These are phyloP conservation scores for Apiospora rasikravindrae DNA, from an alignment of 2,329 filamentous ascomycete species.

Conservation along the genomic window DNA sequence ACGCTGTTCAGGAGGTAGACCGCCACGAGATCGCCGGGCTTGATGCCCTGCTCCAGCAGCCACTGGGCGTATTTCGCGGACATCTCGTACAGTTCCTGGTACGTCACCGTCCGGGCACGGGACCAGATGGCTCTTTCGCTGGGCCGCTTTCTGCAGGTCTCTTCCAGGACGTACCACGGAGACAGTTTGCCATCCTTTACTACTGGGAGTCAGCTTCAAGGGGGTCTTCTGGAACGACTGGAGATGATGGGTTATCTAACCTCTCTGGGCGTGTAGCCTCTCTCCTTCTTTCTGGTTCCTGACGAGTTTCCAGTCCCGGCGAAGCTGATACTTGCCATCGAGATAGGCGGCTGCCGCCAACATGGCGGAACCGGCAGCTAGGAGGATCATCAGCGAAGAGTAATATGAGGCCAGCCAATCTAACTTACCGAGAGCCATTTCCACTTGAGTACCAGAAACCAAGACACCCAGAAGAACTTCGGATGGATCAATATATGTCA, in stretches of 20 bases:
- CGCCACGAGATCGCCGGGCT: conserved; percentile 61
- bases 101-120: conserved; percentile 62
- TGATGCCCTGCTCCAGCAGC: conserved; percentile 60
- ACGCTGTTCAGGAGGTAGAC: conserved; percentile 69
- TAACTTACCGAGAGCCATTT: conserved; percentile 3
- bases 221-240: not conserved
- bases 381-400: not conserved
- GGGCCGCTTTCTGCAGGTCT: conserved; percentile 52
- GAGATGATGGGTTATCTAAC: conserved; percentile 39
- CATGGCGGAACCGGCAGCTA: conserved; percentile 25
- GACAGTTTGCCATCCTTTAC: conserved; percentile 56
- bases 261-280: conserved; percentile 48
- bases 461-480: not conserved
- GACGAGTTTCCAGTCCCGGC: conserved; percentile 59
- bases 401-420: not conserved
- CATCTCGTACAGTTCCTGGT: conserved; percentile 54
- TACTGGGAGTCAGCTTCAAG: conserved; percentile 29
- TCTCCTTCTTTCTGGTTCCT: conserved; percentile 42
- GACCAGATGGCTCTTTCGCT: conserved; percentile 68
- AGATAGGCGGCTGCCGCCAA: conserved; percentile 55
- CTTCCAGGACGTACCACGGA: conserved; percentile 67
- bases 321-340: conserved; percentile 69
- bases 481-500: not conserved
- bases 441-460: not conserved
- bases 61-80: conserved; percentile 63